phyloP scores from a whole-genome alignment of 768 basidiomycete species.

The Xerocomellus intermedius region DNA sequence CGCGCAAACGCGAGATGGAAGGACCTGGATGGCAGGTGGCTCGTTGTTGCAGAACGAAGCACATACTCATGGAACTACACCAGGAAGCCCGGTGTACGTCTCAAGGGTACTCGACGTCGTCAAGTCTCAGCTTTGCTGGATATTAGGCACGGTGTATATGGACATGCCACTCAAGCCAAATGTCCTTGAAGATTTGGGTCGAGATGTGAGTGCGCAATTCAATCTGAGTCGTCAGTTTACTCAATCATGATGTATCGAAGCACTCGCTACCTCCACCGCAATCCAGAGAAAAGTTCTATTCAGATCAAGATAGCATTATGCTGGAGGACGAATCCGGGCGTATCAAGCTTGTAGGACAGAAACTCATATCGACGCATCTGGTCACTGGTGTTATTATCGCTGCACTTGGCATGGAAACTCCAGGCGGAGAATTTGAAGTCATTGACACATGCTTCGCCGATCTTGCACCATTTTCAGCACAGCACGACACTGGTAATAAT shows the following conservation, averaged over 20 bases:
- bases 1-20: constrained; percentile 53
- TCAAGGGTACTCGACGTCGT: constrained; percentile 83
- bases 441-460: constrained; percentile 85
- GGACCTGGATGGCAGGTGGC: constrained; percentile 38
- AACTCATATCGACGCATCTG: constrained; percentile 55
- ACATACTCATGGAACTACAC: constrained; percentile 8
- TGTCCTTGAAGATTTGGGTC: constrained; percentile 91
- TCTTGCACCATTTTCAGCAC: constrained; percentile 55
- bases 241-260: constrained; percentile 46
- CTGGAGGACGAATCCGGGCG: constrained; percentile 97
- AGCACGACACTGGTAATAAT: constrained; percentile 27
- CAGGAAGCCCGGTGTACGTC: constrained; percentile 71
- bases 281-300: constrained; percentile 69
- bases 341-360: constrained; percentile 80
- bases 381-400: constrained; percentile 93
- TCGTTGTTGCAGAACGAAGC: neutral
- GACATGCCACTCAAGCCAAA: constrained; percentile 99
- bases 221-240: constrained; percentile 2
- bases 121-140: constrained; percentile 82
- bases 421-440: constrained; percentile 89
- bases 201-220: constrained; percentile 65
- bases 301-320: constrained; percentile 76
- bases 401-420: constrained; percentile 87
- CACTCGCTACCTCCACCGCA: constrained; percentile 88
- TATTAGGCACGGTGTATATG: constrained; percentile 95